A percentile compares a stretch with the other conserved stretches of the same genome.
phyloP scores from a whole-genome alignment of 1,139 yeast species.

The Pichia sp. region DNA sequence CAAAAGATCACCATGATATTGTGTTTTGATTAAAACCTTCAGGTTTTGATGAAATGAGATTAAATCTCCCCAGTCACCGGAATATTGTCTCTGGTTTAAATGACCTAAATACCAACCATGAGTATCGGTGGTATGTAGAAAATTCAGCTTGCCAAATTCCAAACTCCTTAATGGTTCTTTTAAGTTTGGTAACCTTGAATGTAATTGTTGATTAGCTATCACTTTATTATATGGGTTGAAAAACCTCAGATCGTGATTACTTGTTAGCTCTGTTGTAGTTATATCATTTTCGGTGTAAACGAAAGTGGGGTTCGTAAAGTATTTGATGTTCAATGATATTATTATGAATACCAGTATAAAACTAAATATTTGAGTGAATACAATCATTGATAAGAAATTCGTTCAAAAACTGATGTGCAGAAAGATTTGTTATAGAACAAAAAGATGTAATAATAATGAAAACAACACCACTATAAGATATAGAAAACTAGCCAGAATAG shows the following conservation, averaged over 20 bases:
- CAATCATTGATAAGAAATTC: conserved; percentile 7
- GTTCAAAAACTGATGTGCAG: no score
- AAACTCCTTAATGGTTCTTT: conserved; percentile 39
- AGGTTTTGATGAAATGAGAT: conserved; percentile 47
- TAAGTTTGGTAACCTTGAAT: conserved; percentile 24
- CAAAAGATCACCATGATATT: conserved; percentile 52
- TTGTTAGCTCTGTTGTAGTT: not conserved
- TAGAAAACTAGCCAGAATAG: no score
- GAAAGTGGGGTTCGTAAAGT: conserved; percentile 3
- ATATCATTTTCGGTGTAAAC: not conserved
- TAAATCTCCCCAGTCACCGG: conserved; percentile 93
- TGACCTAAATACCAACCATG: conserved; percentile 97
- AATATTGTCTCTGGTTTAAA: conserved; percentile 61
- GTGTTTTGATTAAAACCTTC: conserved; percentile 43
- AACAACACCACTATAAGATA: no score
- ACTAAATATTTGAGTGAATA: conserved; percentile 6
- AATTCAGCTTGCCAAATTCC: conserved; percentile 65
- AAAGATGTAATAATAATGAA: no score
- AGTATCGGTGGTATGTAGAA: conserved; percentile 90
- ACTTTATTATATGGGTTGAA: conserved; percentile 6
- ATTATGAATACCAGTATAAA: conserved; percentile 9
- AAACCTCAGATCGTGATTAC: not conserved
- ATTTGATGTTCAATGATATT: conserved; percentile 9
- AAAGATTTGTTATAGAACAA: no score
- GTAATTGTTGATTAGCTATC: conserved; percentile 19